These are phyloP conservation scores for Arabidopsis lyrata DNA, from an alignment of 441 rosid species.

Conservation along the genomic window DNA sequence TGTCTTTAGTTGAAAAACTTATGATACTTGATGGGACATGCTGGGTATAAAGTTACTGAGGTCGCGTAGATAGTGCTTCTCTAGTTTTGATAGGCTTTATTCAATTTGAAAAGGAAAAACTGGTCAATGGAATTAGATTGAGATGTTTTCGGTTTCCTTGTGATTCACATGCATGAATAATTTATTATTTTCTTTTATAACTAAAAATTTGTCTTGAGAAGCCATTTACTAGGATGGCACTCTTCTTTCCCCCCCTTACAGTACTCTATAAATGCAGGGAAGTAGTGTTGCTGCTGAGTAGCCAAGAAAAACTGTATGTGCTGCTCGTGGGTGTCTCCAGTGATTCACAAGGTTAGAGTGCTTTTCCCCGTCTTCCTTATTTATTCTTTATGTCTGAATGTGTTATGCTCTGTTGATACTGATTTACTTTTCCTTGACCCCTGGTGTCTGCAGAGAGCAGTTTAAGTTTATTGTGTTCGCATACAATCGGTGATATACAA, in stretches of 20 bases:
- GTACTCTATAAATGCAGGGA: constrained; percentile 58
- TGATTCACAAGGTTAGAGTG: constrained; percentile 74
- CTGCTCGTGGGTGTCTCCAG: constrained; percentile 66
- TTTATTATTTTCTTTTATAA: too few species aligned
- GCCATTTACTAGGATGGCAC: constrained; percentile 7
- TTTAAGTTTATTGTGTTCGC: constrained; percentile 67
- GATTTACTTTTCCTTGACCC: constrained; percentile 41
- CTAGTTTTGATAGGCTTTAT: constrained; percentile 24
- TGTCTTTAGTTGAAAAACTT: constrained; percentile 14
- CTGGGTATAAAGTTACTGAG: constrained; percentile 5
- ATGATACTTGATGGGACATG: constrained; percentile 27
- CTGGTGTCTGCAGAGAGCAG: constrained; percentile 58
- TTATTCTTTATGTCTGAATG: constrained; percentile 30
- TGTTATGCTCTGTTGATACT: constrained; percentile 29
- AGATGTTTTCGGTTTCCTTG: constrained; percentile 12
- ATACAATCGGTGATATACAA: constrained; percentile 71
- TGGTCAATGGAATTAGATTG: constrained; percentile 12
- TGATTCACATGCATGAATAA: background rate
- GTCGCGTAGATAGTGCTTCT: constrained; percentile 5
- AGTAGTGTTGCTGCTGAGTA: constrained; percentile 77
- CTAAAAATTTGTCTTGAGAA: constrained; percentile 2
- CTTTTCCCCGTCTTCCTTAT: constrained; percentile 21
- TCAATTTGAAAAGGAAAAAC: constrained; percentile 2
- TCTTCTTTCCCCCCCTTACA: constrained; percentile 30
- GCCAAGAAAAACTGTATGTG: constrained; percentile 68